Conservation (phyloP, 495 filamentous ascomycete genomes). For the Geopyxis carbonaria region DNA sequence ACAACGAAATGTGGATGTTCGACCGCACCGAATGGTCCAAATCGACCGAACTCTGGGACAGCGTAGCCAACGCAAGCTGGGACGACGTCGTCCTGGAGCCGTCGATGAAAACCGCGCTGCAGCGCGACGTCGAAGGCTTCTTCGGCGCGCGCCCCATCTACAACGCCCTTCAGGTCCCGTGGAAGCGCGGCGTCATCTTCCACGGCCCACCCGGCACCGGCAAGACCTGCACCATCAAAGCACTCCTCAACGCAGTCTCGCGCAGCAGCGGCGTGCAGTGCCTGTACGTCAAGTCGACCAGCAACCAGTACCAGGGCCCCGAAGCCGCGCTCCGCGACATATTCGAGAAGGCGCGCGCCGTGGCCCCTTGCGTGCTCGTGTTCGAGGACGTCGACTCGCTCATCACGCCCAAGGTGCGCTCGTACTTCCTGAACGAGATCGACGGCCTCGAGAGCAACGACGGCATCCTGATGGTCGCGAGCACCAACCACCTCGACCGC, state of each 20-base stretch:
- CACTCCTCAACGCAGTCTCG: conserved; percentile 42
- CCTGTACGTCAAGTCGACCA: conserved; percentile 38
- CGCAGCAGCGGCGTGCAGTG: conserved; percentile 27
- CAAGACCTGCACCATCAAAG: conserved; percentile 54
- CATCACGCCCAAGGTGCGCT: conserved; percentile 35
- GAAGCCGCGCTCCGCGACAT: conserved; percentile 33
- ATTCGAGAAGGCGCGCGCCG: conserved; percentile 35
- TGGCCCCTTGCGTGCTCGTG: conserved; percentile 36
- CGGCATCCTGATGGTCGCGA: conserved; percentile 48
- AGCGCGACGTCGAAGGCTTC: conserved; percentile 42
- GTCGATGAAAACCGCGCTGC: conserved; percentile 42
- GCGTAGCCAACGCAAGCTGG: conserved; percentile 40
- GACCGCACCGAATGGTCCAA: conserved; percentile 45
- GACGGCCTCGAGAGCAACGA: conserved; percentile 52
- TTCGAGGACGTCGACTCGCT: conserved; percentile 54
- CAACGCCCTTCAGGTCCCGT: conserved; percentile 40
- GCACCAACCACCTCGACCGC: conserved; percentile 43
- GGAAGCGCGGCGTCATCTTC: conserved; percentile 38
- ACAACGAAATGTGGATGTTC: conserved; percentile 48
- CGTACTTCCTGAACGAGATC: conserved; percentile 55
- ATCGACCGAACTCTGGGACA: conserved; percentile 38
- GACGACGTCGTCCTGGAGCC: conserved; percentile 48
- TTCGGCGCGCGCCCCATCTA: conserved; percentile 40
- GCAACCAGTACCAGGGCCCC: conserved; percentile 26
- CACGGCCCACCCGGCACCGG: conserved; percentile 41